These are phyloP conservation scores for Oryza nivara DNA, from an alignment of 176 grass and related monocot species.

Conservation along the genomic window DNA sequence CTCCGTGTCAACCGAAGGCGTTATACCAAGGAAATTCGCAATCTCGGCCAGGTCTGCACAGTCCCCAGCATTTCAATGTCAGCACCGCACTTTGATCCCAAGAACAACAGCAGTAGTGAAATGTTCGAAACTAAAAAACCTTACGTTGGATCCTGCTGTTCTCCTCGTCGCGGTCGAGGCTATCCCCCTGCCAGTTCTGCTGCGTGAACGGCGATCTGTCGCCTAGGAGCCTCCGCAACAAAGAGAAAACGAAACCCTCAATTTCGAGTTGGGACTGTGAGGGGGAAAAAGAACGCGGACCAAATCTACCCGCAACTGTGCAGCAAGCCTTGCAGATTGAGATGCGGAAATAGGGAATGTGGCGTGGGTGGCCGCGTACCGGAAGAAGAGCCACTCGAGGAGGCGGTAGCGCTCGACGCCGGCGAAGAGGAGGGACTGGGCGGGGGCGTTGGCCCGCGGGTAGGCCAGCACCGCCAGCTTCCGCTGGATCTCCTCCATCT, in stretches of 20 bases:
- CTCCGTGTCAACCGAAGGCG: slow-evolving; percentile 80
- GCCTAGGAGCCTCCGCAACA: slow-evolving; percentile 70
- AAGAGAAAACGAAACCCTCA: slow-evolving; percentile 36
- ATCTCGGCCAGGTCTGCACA: slow-evolving; percentile 93
- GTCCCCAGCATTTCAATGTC: slow-evolving; percentile 2
- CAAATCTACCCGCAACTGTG: not conserved
- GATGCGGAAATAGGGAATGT: slow-evolving; percentile 15
- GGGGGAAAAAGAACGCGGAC: not conserved
- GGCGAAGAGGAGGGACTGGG: slow-evolving; percentile 94
- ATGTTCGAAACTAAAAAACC: not conserved
- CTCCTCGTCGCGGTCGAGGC: slow-evolving; percentile 95
- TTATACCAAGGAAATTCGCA: slow-evolving; percentile 92
- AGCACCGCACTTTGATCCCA: not conserved
- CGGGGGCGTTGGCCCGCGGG: slow-evolving; percentile 77
- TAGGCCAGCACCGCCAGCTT: slow-evolving; percentile 78
- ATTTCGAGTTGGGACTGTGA: not conserved
- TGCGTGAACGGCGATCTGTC: slow-evolving; percentile 97
- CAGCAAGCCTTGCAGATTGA: not conserved
- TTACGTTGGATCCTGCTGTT: slow-evolving; percentile 97
- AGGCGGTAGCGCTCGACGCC: slow-evolving; percentile 96
- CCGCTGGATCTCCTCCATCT: slow-evolving; percentile 99
- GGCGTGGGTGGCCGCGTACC: slow-evolving; percentile 34
- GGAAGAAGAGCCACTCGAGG: slow-evolving; percentile 99
- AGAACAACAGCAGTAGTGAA: not conserved
- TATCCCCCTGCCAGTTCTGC: slow-evolving; percentile 96